phyloP scores from a whole-genome alignment of 306 rosid genomes.

The Echinosophora koreensis region DNA sequence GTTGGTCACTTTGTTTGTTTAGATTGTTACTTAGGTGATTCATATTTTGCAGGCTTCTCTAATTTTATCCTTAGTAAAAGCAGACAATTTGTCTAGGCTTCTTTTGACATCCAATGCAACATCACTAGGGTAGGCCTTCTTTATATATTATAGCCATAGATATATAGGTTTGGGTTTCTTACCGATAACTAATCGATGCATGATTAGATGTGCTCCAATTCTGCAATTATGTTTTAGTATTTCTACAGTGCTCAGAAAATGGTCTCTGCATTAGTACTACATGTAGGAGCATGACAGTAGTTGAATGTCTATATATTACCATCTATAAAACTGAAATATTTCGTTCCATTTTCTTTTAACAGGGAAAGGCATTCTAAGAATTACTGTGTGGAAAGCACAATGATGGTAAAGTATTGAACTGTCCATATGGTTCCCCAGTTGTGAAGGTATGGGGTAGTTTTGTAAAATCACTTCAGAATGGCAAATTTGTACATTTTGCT shows the following conservation, averaged over 20 bases:
- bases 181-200: neutral
- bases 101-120: too few species aligned
- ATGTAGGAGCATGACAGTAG: neutral
- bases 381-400: slow-evolving; percentile 78
- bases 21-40: too few species aligned
- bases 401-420: slow-evolving; percentile 87
- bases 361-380: slow-evolving; percentile 76
- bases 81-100: too few species aligned
- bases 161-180: neutral
- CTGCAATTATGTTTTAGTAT: slow-evolving; percentile 9
- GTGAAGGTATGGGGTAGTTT: slow-evolving; percentile 94
- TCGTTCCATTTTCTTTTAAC: slow-evolving; percentile 14
- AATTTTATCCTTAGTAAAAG: too few species aligned
- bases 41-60: too few species aligned
- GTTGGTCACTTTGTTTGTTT: too few species aligned
- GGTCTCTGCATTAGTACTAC: neutral
- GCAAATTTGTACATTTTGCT: too few species aligned
- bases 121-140: too few species aligned
- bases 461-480: too few species aligned
- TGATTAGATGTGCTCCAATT: slow-evolving; percentile 26
- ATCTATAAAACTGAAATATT: slow-evolving; percentile 4
- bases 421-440: slow-evolving; percentile 78
- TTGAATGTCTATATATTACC: neutral
- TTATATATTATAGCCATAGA: too few species aligned
- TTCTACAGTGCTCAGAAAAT: neutral